Percentiles rank a stretch among this genome's conserved stretches.
phyloP scores from a whole-genome alignment of 441 rosid species.

The Pelargonium fulgidum region DNA sequence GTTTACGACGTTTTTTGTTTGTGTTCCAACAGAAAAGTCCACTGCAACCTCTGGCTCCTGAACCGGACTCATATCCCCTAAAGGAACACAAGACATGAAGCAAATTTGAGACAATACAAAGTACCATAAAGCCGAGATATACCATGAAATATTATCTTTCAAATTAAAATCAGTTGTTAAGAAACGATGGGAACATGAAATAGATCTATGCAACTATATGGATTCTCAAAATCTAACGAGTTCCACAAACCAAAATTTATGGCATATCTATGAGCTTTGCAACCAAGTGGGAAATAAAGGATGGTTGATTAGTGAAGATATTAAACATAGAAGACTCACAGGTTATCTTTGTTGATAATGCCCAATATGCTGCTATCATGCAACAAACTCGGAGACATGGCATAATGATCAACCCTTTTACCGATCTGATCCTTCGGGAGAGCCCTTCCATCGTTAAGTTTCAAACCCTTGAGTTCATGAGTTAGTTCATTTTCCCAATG shows the following conservation, averaged over 20 bases:
- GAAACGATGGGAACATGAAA: not conserved
- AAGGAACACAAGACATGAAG: conserved; percentile 19
- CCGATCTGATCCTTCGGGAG: conserved; percentile 47
- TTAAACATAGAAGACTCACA: too few species aligned
- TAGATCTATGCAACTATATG: too few species aligned
- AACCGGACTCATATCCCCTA: conserved; percentile 83
- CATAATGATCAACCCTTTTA: conserved; percentile 43
- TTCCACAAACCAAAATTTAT: too few species aligned
- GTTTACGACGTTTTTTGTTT: conserved; percentile 32
- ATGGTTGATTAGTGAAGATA: too few species aligned
- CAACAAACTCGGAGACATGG: conserved; percentile 85
- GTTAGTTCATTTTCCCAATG: conserved; percentile 64
- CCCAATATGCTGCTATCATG: conserved; percentile 46
- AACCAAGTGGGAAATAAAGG: too few species aligned
- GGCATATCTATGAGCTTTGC: too few species aligned
- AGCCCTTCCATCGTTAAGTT: conserved; percentile 43
- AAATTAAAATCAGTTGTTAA: not conserved
- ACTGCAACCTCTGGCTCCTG: conserved; percentile 71
- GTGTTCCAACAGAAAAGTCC: conserved; percentile 78
- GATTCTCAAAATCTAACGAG: too few species aligned
- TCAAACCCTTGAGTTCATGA: conserved; percentile 59
- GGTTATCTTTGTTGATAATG: conserved; percentile 60
- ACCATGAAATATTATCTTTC: not conserved
- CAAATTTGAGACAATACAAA: not conserved
- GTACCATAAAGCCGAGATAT: not conserved